Base-by-base conservation (phyloP, 108 stramenopile species). In the Pseudonitzschia multiseries region DNA sequence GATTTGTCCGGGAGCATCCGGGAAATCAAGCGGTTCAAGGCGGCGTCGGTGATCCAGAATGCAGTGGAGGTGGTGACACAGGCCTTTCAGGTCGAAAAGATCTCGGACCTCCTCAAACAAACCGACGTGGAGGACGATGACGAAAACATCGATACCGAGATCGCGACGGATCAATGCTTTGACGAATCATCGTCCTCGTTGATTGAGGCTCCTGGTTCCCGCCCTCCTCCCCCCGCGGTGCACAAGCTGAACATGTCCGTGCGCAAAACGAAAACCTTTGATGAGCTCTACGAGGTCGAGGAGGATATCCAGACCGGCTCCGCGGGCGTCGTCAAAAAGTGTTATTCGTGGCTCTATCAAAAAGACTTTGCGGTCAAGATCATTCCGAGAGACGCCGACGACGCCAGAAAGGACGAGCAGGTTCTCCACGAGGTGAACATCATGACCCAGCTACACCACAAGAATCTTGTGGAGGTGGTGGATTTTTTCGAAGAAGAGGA, bases 401-500 rank as follows among this genome's bases (percentile, higher is more conserved):
- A 75, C 21, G 76, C 65, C 12, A 53, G 65, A 43, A 87, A 87
- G 36, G 90, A 93, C 69, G 86, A 84, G 54, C 69, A 74, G 12
- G 81, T 90, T 18, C 63, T 91, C 43, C 86, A 89, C 18, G 93
- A 93, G 72, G 90, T 93, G 1, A 80, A 88, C 5, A 77, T 91
- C 27, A 74, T 93, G 71, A 83, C 88, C 43, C 73, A 82, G 31
- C 61, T 93, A 4, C 50, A 84, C 29, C 93, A 96, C 68, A 71
- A 72, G 1, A 77, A 97, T 72, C 84, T 97, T 64, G 85, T 97
- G 29, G 73, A 79, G 54, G 82, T 97, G 22, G 69, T 89, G 10
- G 98, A 97, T 73, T 96, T 96, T 80, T 96, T 91, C 78, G 91
- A 97, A 65, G 95, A 95, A 24, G 70, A 77, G 5, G 87, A 87